Conservation (phyloP, 1,139 yeast species). For the Komagataea norvegica region DNA sequence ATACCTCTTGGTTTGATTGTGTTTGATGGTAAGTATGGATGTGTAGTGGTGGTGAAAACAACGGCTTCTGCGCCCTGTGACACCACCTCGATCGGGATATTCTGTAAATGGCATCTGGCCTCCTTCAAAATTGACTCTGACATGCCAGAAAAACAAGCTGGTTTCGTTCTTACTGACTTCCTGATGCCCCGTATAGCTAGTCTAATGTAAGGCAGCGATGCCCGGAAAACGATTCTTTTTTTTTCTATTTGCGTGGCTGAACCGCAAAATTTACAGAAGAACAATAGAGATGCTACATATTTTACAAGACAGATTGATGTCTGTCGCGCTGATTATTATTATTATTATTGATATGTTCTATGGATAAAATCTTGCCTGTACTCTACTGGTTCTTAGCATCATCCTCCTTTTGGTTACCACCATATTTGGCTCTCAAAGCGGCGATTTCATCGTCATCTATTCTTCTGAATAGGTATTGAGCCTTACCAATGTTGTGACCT, state of each 20-base stretch:
- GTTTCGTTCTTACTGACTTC: no score
- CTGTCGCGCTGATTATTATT: no score
- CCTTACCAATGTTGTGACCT: constrained; percentile 88
- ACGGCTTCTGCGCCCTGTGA: constrained; percentile 98
- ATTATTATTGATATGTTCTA: no score
- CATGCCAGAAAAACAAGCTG: constrained; percentile 26
- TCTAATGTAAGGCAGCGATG: no score
- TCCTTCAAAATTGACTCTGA: constrained; percentile 32
- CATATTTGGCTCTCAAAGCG: constrained; percentile 82
- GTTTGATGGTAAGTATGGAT: constrained; percentile 58
- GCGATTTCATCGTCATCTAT: constrained; percentile 87
- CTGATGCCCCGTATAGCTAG: no score
- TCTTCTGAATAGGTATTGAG: constrained; percentile 85
- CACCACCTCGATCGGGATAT: constrained; percentile 47
- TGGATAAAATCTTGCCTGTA: no score
- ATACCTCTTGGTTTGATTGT: constrained; percentile 20
- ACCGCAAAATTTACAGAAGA: no score
- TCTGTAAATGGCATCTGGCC: constrained; percentile 41
- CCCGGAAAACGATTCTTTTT: no score
- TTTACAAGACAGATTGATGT: no score
- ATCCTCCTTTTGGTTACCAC: constrained; percentile 51
- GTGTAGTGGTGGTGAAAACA: constrained; percentile 58
- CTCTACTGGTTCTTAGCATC: constrained; percentile 4
- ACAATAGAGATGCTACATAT: no score
- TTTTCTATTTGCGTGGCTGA: no score